A percentile compares a stretch with the other conserved stretches of the same genome.
Evolutionary conservation across 176 grass and related monocot species (phyloP).

Genomic region (Saccharum officinarum): DNA sequence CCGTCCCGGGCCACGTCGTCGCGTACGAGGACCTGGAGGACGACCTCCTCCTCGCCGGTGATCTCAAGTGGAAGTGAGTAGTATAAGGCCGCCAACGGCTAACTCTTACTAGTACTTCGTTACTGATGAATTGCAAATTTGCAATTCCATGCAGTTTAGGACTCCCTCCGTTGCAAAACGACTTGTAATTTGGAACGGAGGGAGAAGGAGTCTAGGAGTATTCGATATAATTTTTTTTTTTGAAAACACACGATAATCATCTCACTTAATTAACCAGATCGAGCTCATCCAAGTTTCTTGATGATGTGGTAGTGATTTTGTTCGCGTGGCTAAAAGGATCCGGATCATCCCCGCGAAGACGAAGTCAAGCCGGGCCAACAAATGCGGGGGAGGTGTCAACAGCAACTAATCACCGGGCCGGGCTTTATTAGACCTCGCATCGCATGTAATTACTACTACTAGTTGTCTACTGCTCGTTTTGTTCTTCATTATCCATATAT

Average conservation of each 20-base stretch:
- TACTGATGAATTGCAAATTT: neutral
- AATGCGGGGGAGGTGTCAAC: neutral
- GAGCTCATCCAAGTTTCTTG: neutral
- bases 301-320: constrained; percentile 54
- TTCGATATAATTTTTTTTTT: no score
- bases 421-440: neutral
- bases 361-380: constrained; percentile 35
- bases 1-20: constrained; percentile 78
- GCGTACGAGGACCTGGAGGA: constrained; percentile 97
- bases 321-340: constrained; percentile 69
- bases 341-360: constrained; percentile 55
- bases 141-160: neutral
- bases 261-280: no score
- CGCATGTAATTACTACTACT: neutral
- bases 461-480: neutral
- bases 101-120: neutral
- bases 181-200: no score
- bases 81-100: neutral
- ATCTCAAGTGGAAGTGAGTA: constrained; percentile 87
- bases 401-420: neutral
- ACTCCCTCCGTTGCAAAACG: neutral
- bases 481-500: neutral
- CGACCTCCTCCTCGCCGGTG: constrained; percentile 86
- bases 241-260: neutral
- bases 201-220: no score